These are phyloP conservation scores for Pseudogymnoascus sp. DNA, from an alignment of 2,329 filamentous ascomycete genomes.

Conservation along the genomic window DNA sequence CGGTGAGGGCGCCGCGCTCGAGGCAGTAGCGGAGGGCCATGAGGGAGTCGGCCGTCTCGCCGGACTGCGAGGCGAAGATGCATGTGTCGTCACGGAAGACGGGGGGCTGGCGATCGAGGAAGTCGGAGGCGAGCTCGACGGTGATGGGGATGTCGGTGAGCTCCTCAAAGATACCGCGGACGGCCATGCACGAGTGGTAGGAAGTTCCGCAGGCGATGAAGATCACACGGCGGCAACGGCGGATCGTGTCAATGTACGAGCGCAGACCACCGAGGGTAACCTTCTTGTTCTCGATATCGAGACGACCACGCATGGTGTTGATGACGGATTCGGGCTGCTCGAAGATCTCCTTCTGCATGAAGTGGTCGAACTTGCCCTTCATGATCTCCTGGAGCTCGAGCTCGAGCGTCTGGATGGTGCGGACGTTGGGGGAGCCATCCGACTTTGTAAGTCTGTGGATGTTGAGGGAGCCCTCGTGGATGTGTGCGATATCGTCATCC, in stretches of 20 bases:
- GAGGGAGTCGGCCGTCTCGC: slow-evolving; percentile 95
- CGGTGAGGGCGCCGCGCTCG: slow-evolving; percentile 92
- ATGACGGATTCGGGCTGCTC: slow-evolving; percentile 98
- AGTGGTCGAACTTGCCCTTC: slow-evolving; percentile 99
- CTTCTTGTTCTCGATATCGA: slow-evolving; percentile 87
- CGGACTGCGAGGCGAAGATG: slow-evolving; percentile 97
- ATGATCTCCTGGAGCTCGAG: slow-evolving; percentile 99
- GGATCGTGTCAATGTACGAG: slow-evolving; percentile 94
- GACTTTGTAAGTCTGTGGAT: slow-evolving; percentile 97
- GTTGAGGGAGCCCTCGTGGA: slow-evolving; percentile 97
- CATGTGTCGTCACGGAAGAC: slow-evolving; percentile 99
- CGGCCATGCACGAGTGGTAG: slow-evolving; percentile 99
- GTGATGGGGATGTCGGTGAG: slow-evolving; percentile 95
- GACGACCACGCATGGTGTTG: slow-evolving; percentile 99
- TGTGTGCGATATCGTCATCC: slow-evolving; percentile 98
- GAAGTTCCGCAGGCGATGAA: slow-evolving; percentile 98
- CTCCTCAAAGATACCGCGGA: slow-evolving; percentile 95
- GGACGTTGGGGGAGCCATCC: slow-evolving; percentile 92
- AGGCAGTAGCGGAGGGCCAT: slow-evolving; percentile 97
- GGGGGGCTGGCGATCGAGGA: slow-evolving; percentile 90
- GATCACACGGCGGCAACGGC: slow-evolving; percentile 92
- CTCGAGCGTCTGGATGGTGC: slow-evolving; percentile 96
- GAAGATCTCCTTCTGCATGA: slow-evolving; percentile 99
- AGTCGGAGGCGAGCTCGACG: slow-evolving; percentile 95
- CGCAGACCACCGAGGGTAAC: slow-evolving; percentile 93